Base-by-base conservation (phyloP, 2,329 filamentous ascomycete genomes). In the Lojkania enalia region DNA sequence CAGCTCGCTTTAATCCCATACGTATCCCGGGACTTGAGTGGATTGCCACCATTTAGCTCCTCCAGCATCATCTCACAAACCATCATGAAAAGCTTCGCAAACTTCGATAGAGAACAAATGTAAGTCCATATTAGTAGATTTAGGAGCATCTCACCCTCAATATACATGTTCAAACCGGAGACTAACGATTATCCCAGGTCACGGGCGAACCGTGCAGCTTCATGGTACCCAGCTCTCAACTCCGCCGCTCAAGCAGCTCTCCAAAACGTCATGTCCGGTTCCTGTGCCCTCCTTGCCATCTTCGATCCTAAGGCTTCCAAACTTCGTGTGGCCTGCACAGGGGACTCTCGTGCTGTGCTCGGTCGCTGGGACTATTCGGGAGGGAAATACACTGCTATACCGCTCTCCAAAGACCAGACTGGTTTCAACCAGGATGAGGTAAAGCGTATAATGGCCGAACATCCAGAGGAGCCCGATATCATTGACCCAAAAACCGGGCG, bases 321-420 rank as follows among this genome's bases (percentile, higher is more conserved):
- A 0, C 67, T 88, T 0, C 78, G 80, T 18, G 82, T 86, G 2
- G 85, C 85, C 0, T 84, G 82, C 49, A 80, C 80, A 0, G 86
- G 86, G 0, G 85, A 88, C 66, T 87, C 82, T 1, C 77, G 84
- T 25, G 84, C 84, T 9, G 82, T 87, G 0, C 72, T 87, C 0
- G 85, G 84, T 1, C 64, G 72, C 48, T 73, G 75, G 67, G 71
- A 76, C 11, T 40, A 69, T 0, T 60, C 72, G 0, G 42, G 55
- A 6, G 68, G 72, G 0, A 71, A 66, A 15, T 87, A 83, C 72
- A 63, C 73, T 2, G 72, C 76, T 0, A 73, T 75, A 4, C 71
- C 78, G 1, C 73, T 88, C 13, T 85, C 83, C 9, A 66, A 74
- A 11, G 86, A 88, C 61, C 85, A 88, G 58, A 87, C 82, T 0